phyloP scores from a whole-genome alignment of 108 stramenopile species.

The Pinguiococcus pyrenoidosus region DNA sequence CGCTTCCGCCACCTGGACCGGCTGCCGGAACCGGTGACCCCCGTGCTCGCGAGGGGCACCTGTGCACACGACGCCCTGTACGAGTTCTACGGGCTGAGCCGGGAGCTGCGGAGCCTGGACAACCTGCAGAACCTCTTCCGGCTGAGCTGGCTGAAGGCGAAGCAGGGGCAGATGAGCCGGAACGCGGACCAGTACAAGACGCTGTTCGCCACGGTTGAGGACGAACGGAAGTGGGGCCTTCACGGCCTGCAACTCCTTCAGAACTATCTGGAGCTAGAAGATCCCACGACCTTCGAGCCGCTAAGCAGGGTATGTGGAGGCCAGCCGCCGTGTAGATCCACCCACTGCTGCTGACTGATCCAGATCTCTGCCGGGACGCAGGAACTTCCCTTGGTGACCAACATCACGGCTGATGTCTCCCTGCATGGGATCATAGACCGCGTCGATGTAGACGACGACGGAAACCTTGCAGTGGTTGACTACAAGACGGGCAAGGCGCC shows the following conservation, averaged over 20 bases:
- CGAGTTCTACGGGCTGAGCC: background rate
- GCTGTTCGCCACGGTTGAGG: conserved; percentile 3
- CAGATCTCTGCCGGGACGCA: no score
- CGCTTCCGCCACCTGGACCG: conserved; percentile 1
- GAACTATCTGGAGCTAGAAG: conserved; percentile 1
- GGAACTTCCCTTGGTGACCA: no score
- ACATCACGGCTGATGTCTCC: no score
- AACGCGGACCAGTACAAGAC: no score
- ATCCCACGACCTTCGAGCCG: no score
- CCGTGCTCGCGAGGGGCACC: background rate
- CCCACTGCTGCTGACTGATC: no score
- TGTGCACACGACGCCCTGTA: conserved; percentile 7
- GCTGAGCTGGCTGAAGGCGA: background rate
- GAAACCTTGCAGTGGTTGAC: conserved; percentile 14
- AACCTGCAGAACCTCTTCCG: conserved; percentile 6
- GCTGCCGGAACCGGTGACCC: background rate
- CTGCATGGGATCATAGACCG: no score
- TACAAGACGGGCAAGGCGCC: conserved; percentile 15
- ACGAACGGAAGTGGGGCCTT: conserved; percentile 8
- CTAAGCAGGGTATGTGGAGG: no score
- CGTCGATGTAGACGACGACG: no score
- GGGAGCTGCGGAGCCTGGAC: background rate
- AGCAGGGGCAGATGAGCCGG: background rate
- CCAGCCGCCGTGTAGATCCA: no score
- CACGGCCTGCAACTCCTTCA: conserved; percentile 4